Evolutionary conservation across 2,329 filamentous ascomycete genomes (phyloP).

Genomic region (Hypoxylon sp.): DNA sequence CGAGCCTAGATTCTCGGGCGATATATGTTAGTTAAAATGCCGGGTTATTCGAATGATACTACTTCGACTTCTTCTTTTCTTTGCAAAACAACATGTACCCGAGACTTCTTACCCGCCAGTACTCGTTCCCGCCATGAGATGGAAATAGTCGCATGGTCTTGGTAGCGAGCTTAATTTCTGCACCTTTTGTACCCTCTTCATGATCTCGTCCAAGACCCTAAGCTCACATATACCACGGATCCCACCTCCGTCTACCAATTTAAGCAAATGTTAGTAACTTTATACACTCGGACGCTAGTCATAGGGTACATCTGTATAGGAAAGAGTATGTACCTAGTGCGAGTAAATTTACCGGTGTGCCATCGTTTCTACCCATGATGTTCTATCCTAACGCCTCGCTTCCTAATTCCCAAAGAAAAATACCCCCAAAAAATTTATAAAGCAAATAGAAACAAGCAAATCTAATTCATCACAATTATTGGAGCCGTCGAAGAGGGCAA

Average conservation of each 20-base stretch:
- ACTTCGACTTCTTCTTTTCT: not conserved
- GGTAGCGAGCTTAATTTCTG: constrained; percentile 46
- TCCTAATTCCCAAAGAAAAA: not conserved
- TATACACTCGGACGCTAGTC: not conserved
- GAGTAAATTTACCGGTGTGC: constrained; percentile 30
- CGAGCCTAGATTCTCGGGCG: constrained; percentile 54
- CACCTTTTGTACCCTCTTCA: constrained; percentile 50
- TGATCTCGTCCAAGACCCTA: constrained; percentile 55
- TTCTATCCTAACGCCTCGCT: constrained; percentile 1
- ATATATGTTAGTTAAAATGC: constrained; percentile 10
- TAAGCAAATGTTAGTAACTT: constrained; percentile 8
- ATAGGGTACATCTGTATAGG: not conserved
- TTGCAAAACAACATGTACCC: not conserved
- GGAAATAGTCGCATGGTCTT: constrained; percentile 57
- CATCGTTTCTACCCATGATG: constrained; percentile 25
- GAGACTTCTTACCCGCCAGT: constrained; percentile 54
- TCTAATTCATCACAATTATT: not conserved
- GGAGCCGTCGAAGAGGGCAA: not conserved
- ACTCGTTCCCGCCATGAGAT: constrained; percentile 59
- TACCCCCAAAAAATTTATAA: not conserved
- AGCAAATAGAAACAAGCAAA: not conserved
- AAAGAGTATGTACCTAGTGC: constrained; percentile 23
- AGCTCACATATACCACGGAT: constrained; percentile 57
- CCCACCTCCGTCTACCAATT: constrained; percentile 53
- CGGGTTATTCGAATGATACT: not conserved